phyloP scores from a whole-genome alignment of 768 basidiomycete genomes.

The Boletus barrowsii region DNA sequence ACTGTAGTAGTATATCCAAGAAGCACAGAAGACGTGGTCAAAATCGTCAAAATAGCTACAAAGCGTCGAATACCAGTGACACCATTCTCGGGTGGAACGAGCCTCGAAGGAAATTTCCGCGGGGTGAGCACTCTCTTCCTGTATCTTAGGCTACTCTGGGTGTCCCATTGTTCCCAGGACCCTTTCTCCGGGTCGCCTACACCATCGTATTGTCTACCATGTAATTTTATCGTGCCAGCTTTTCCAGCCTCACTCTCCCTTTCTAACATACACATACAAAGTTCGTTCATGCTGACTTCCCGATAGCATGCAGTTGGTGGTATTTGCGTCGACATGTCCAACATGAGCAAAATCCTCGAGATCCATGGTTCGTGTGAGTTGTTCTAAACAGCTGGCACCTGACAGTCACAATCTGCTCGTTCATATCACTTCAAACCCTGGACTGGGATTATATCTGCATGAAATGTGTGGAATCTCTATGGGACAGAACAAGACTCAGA shows the following conservation, averaged over 20 bases:
- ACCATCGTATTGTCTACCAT: too few relatives aligned
- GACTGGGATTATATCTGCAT: neutral
- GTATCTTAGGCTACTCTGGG: too few relatives aligned
- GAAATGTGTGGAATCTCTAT: neutral
- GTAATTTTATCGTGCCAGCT: neutral
- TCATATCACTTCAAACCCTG: neutral
- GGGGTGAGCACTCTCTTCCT: conserved; percentile 42
- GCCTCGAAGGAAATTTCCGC: conserved; percentile 72
- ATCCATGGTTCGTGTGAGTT: conserved; percentile 54
- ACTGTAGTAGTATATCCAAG: conserved; percentile 63
- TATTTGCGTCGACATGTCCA: conserved; percentile 75
- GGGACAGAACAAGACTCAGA: conserved; percentile 63
- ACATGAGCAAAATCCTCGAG: conserved; percentile 75
- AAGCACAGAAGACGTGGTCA: conserved; percentile 78
- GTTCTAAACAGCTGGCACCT: neutral
- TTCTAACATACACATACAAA: neutral
- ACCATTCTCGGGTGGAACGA: conserved; percentile 80
- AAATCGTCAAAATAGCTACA: conserved; percentile 70
- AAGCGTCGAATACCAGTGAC: conserved; percentile 75
- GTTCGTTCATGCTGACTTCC: neutral
- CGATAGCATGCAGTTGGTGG: conserved; percentile 42
- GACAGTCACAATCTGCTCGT: neutral
- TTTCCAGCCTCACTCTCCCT: neutral
- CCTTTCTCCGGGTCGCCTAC: too few relatives aligned
- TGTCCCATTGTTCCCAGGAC: too few relatives aligned